Evolutionary conservation across 1,284 basidiomycete species (phyloP).

Genomic region (Mycena sp.): DNA sequence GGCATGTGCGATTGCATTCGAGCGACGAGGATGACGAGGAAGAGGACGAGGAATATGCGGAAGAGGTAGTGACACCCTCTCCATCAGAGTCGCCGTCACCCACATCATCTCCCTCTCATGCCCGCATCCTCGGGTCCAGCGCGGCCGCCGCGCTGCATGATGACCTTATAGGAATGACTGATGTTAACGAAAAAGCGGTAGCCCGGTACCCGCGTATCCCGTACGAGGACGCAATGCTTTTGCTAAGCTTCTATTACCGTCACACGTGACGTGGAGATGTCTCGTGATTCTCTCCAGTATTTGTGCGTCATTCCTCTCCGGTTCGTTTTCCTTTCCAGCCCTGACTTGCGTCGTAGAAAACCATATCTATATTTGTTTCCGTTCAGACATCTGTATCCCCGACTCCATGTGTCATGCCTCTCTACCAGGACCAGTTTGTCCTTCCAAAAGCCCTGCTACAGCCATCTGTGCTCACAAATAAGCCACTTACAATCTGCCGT

Average conservation of each 20-base stretch:
- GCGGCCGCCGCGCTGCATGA: constrained; percentile 23
- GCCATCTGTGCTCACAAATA: too few relatives aligned
- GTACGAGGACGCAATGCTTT: constrained; percentile 18
- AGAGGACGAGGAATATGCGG: constrained; percentile 20
- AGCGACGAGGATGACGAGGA: constrained; percentile 29
- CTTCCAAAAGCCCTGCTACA: too few relatives aligned
- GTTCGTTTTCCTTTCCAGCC: not conserved
- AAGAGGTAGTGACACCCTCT: constrained; percentile 30
- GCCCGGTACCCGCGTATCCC: not conserved
- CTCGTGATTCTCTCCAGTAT: not conserved
- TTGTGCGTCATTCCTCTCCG: constrained; percentile 3
- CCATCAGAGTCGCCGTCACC: constrained; percentile 25
- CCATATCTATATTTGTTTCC: constrained; percentile 9
- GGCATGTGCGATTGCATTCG: constrained; percentile 6
- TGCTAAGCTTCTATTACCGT: constrained; percentile 25
- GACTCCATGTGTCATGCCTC: too few relatives aligned
- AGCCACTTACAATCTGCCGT: not conserved
- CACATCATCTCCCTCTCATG: constrained; percentile 17
- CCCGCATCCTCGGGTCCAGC: constrained; percentile 15
- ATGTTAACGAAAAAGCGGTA: not conserved
- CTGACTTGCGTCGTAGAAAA: constrained; percentile 10
- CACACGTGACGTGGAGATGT: not conserved
- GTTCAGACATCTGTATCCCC: not conserved
- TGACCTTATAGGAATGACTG: constrained; percentile 12
- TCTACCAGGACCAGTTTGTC: too few relatives aligned